Evolutionary conservation across 768 basidiomycete species (phyloP), one percentile per base, ranked within the genome.

Genomic region (Leccinellum luteum): DNA sequence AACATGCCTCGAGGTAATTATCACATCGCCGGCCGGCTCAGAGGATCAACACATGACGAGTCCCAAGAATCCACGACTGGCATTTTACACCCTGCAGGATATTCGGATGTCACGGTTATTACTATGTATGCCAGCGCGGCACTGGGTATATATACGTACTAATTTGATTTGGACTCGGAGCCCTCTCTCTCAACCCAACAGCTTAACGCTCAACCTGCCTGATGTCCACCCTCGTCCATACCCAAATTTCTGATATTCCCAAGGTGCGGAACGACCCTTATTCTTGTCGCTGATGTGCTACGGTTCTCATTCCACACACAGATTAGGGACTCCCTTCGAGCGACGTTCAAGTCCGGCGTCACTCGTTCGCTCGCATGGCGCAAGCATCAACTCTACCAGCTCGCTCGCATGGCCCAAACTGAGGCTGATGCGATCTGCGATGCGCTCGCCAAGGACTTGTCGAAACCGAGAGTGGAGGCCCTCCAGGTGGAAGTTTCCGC

Each of bases 391-490:
- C 77, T 91, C 44, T 74, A 76, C 45, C 84, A 85, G 61, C 76
- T 90, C 31, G 85, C 82, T 25, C 81, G 77, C 23, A 72, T 89
- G 72, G 70, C 78, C 23, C 82, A 88, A 61, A 83, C 88, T n/a
- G 86, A 91, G 69, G 64, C 74, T 4, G 76, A 83, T 4, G 77
- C 74, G 4, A 66, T 90, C 51, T 75, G 75, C 14, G 77, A 79
- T 2, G 80, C 72, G 2, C n/a, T 73, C 14, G 48, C 60, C n/a
- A 59, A 63, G 13, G 87, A 89, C 59, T 69, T 86, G 1, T 78
- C 79, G 1, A 78, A 79, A 27, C 85, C 84, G 1, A 73, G 66
- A 30, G 27, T 61, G 7, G 69, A 71, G 9, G 60, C 73, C 0
- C 69, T 77, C 27, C 57, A 75, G 57, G 58, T 63, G 50, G 89